These are phyloP conservation scores for Gyrodon lividus DNA, from an alignment of 768 basidiomycete species.

Conservation along the genomic window DNA sequence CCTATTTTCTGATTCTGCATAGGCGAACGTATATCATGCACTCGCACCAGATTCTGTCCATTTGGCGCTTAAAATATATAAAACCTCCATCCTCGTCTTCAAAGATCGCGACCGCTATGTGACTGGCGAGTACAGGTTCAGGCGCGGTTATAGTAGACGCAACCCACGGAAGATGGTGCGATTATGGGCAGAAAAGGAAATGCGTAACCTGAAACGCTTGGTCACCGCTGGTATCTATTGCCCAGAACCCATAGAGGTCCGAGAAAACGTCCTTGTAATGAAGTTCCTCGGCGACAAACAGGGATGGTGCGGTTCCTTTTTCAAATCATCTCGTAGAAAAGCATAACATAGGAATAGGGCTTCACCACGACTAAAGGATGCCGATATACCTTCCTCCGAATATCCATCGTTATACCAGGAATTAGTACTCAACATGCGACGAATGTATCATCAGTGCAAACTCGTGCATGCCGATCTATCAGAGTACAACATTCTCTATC, in stretches of 20 bases:
- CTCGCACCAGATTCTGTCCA: conserved; percentile 53
- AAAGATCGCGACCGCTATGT: conserved; percentile 98
- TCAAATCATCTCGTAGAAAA: not conserved
- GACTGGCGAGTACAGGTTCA: conserved; percentile 93
- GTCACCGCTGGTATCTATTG: conserved; percentile 79
- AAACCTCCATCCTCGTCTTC: conserved; percentile 96
- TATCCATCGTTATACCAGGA: conserved; percentile 70
- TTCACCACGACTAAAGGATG: conserved; percentile 92
- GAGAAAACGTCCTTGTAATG: conserved; percentile 98
- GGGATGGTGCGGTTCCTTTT: conserved; percentile 62
- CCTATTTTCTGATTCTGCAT: conserved; percentile 8
- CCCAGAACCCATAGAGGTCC: conserved; percentile 88
- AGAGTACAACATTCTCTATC: conserved; percentile 96
- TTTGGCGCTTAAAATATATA: conserved; percentile 95
- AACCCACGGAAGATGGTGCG: conserved; percentile 99
- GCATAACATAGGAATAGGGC: conserved; percentile 52
- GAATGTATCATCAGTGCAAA: conserved; percentile 86
- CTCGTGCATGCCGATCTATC: conserved; percentile 97
- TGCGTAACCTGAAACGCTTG: conserved; percentile 90
- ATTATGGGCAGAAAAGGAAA: conserved; percentile 98
- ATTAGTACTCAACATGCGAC: conserved; percentile 74
- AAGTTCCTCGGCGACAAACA: conserved; percentile 79
- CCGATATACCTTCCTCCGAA: conserved; percentile 50
- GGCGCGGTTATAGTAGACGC: conserved; percentile 80
- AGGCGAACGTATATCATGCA: conserved; percentile 99